Evolutionary conservation across 202 grass and related monocot species (phyloP).

Genomic region (Setaria italica): DNA sequence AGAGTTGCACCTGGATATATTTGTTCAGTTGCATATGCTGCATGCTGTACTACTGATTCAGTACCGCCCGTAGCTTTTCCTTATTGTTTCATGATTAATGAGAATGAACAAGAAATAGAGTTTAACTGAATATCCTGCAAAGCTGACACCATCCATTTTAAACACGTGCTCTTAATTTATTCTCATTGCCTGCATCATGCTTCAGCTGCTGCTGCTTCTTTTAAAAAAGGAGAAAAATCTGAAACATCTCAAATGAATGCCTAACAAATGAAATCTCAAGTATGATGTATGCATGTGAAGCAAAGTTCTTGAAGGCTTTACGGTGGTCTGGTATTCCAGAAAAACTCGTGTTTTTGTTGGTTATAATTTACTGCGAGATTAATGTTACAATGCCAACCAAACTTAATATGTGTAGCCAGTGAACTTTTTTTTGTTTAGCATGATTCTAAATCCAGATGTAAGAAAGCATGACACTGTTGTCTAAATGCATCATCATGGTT

Average conservation of each 20-base stretch:
- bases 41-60: slow-evolving; percentile 27
- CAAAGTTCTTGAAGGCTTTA: slow-evolving; percentile 13
- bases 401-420: slow-evolving; percentile 13
- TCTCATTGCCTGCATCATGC: background rate
- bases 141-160: background rate
- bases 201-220: background rate
- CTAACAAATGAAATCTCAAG: slow-evolving; percentile 25
- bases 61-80: background rate
- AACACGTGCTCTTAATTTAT: slow-evolving; percentile 18
- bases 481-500: slow-evolving; percentile 22
- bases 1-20: slow-evolving; percentile 32
- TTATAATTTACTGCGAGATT: slow-evolving; percentile 18
- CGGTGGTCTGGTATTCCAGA: background rate
- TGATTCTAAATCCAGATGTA: slow-evolving; percentile 30
- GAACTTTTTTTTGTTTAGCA: slow-evolving; percentile 13
- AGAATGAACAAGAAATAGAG: background rate
- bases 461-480: slow-evolving; percentile 2
- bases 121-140: slow-evolving; percentile 27
- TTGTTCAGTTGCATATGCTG: slow-evolving; percentile 31
- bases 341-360: background rate
- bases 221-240: background rate
- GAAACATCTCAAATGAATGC: slow-evolving; percentile 17
- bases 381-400: slow-evolving; percentile 3
- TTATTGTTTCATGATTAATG: slow-evolving; percentile 29
- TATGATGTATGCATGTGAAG: background rate